Percentiles rank a stretch among this genome's conserved stretches.
Evolutionary conservation across 1,139 yeast species (phyloP).

Genomic region (Hansenula anomala): DNA sequence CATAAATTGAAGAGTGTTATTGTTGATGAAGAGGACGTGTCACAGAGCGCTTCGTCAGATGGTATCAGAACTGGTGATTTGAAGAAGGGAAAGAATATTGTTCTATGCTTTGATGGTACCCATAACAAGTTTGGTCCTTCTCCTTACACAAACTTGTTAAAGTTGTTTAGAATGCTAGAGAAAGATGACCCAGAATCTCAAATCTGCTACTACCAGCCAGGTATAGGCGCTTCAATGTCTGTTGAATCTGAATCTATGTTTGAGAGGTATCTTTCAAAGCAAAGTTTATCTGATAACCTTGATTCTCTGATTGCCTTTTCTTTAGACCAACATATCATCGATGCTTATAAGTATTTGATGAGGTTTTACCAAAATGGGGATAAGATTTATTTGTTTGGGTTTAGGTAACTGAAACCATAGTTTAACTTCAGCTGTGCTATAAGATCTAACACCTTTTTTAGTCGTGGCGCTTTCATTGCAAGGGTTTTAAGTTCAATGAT

Average conservation of each 20-base stretch:
- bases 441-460: constrained; percentile 14
- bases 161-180: constrained; percentile 47
- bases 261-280: constrained; percentile 16
- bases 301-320: constrained; percentile 53
- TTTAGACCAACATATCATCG: constrained; percentile 48
- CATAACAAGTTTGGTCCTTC: constrained; percentile 51
- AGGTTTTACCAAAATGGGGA: constrained; percentile 44
- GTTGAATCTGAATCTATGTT: constrained; percentile 29
- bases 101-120: constrained; percentile 64
- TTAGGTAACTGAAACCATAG: constrained; percentile 27
- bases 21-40: too few species aligned
- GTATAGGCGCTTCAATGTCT: constrained; percentile 49
- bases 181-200: constrained; percentile 36
- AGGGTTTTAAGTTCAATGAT: constrained; percentile 60
- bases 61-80: too few species aligned
- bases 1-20: too few species aligned
- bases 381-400: constrained; percentile 52
- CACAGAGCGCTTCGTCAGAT: too few species aligned
- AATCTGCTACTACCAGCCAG: constrained; percentile 62
- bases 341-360: constrained; percentile 51
- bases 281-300: constrained; percentile 23
- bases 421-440: too few species aligned
- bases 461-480: constrained; percentile 65
- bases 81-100: constrained; percentile 29
- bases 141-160: constrained; percentile 53